Percentiles rank a stretch among this genome's conserved stretches.
Conservation (phyloP, 2,329 filamentous ascomycete species). For the Alternaria arborescens region DNA sequence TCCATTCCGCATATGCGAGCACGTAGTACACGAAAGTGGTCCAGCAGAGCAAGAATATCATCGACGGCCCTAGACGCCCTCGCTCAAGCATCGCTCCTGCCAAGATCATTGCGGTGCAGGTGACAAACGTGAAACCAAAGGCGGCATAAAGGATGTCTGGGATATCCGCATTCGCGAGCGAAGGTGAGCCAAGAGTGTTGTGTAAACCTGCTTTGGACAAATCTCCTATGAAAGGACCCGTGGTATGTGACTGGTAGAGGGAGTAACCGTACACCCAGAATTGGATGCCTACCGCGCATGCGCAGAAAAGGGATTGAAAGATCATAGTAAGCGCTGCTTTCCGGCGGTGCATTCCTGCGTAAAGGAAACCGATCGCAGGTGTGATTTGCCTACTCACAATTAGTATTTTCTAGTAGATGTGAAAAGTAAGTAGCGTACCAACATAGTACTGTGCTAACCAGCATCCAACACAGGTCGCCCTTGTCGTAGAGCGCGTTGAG, state of each 20-base stretch:
- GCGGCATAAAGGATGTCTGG: slow-evolving; percentile 46
- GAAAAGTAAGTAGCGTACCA: slow-evolving; percentile 27
- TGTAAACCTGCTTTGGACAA: slow-evolving; percentile 43
- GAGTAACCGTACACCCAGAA: slow-evolving; percentile 60
- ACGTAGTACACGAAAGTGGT: slow-evolving; percentile 49
- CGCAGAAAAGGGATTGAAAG: slow-evolving; percentile 59
- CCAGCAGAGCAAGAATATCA: slow-evolving; percentile 49
- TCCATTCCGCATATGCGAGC: slow-evolving; percentile 82
- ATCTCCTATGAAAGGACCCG: slow-evolving; percentile 40
- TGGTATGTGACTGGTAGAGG: slow-evolving; percentile 51
- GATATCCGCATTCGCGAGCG: slow-evolving; percentile 44
- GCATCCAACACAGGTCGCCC: slow-evolving; percentile 57
- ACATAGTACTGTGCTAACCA: slow-evolving; percentile 43
- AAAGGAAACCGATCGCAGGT: slow-evolving; percentile 47
- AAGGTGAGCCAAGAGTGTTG: slow-evolving; percentile 41
- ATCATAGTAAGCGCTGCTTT: slow-evolving; percentile 56
- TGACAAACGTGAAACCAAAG: slow-evolving; percentile 49
- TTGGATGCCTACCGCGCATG: slow-evolving; percentile 57
- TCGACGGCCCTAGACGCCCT: slow-evolving; percentile 39
- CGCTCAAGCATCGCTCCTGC: slow-evolving; percentile 47
- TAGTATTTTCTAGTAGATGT: neutral
- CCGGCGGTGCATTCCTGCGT: slow-evolving; percentile 45
- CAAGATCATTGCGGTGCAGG: slow-evolving; percentile 45
- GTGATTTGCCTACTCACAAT: slow-evolving; percentile 41
- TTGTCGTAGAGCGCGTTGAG: slow-evolving; percentile 58